Evolutionary conservation across 2,329 filamentous ascomycete genomes (phyloP).

Genomic region (Aspergillus vadensis): DNA sequence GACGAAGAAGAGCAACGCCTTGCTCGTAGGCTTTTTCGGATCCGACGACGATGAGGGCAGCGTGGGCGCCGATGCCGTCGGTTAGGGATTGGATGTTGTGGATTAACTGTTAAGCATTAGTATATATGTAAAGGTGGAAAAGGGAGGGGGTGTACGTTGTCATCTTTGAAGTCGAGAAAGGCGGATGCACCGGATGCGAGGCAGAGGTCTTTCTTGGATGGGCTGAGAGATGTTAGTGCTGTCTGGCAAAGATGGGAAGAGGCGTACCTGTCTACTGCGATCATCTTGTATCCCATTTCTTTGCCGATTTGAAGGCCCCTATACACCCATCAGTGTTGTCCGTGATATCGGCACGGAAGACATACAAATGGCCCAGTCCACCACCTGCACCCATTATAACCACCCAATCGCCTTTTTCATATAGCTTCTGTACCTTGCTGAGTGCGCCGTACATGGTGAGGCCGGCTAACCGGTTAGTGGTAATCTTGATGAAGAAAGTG

Average conservation of each 20-base stretch:
- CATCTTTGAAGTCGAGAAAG: slow-evolving; percentile 28
- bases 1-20: slow-evolving; percentile 38
- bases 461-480: neutral
- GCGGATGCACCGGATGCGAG: slow-evolving; percentile 20
- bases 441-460: slow-evolving; percentile 18
- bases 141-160: slow-evolving; percentile 14
- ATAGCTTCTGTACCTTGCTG: slow-evolving; percentile 14
- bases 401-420: slow-evolving; percentile 15
- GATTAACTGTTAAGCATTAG: neutral
- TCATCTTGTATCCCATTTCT: slow-evolving; percentile 15
- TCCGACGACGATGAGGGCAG: slow-evolving; percentile 43
- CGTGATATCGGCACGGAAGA: neutral
- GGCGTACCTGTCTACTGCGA: slow-evolving; percentile 8
- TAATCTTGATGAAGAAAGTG: neutral
- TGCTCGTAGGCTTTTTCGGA: slow-evolving; percentile 41
- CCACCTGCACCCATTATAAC: slow-evolving; percentile 19
- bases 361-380: slow-evolving; percentile 15
- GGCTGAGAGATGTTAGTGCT: neutral
- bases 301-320: slow-evolving; percentile 17
- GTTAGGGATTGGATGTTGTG: slow-evolving; percentile 29
- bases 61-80: slow-evolving; percentile 42
- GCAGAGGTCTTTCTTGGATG: slow-evolving; percentile 22
- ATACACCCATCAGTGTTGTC: too few species aligned
- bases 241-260: neutral
- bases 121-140: too few species aligned